phyloP scores from a whole-genome alignment of 106 monocot species.

The Allium fistulosum region DNA sequence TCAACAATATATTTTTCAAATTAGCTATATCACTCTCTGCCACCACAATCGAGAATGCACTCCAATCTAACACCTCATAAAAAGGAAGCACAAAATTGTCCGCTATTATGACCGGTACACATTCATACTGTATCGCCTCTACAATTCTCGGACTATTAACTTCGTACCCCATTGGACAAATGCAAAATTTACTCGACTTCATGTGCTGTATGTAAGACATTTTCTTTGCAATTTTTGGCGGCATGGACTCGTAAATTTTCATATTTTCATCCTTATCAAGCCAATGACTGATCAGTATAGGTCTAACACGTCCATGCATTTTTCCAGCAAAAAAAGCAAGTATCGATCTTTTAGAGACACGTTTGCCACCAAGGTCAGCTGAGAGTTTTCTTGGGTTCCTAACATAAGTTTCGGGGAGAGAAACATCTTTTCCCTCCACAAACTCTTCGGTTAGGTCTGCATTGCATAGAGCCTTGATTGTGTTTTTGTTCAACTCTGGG shows the following conservation, averaged over 20 bases:
- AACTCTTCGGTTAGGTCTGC: conserved; percentile 79
- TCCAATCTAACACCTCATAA: conserved; percentile 68
- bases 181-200: conserved; percentile 70
- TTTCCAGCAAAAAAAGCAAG: conserved; percentile 85
- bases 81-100: conserved; percentile 76
- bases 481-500: conserved; percentile 51
- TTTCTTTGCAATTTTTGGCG: conserved; percentile 21
- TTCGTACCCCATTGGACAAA: conserved; percentile 82
- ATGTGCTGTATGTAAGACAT: conserved; percentile 69
- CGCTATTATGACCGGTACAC: conserved; percentile 78
- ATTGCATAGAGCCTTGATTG: conserved; percentile 84
- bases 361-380: conserved; percentile 53
- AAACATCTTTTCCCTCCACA: conserved; percentile 60
- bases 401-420: conserved; percentile 90
- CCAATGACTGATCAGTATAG: conserved; percentile 49
- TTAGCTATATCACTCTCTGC: conserved; percentile 69
- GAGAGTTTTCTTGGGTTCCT: conserved; percentile 44
- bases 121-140: conserved; percentile 75
- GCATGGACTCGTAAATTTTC: conserved; percentile 44
- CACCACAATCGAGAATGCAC: conserved; percentile 54
- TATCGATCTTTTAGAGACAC: conserved; percentile 36
- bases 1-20: conserved; percentile 44
- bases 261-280: conserved; percentile 46
- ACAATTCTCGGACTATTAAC: conserved; percentile 89
- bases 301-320: conserved; percentile 75